phyloP scores from a whole-genome alignment of 2,329 filamentous ascomycete species.

The Trichoderma sp. region DNA sequence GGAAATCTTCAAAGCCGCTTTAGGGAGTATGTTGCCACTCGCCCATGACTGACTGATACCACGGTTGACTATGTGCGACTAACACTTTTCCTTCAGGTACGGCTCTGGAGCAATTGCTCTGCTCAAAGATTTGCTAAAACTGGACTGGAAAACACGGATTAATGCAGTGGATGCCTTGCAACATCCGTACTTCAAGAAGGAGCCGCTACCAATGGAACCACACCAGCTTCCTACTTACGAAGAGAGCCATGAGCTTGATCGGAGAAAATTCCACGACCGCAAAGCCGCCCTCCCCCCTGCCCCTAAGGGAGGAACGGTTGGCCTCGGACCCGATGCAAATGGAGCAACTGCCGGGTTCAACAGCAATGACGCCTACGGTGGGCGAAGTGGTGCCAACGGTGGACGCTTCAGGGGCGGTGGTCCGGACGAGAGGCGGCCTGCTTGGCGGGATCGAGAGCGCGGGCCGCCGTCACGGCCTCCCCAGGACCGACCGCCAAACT shows the following conservation, averaged over 20 bases:
- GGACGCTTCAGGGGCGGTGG: constrained; percentile 42
- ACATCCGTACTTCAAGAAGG: constrained; percentile 83
- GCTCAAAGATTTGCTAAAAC: constrained; percentile 74
- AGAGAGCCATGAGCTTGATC: constrained; percentile 94
- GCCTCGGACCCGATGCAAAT: constrained; percentile 61
- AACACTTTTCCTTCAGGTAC: constrained; percentile 39
- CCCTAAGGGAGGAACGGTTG: constrained; percentile 86
- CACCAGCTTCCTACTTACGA: constrained; percentile 88
- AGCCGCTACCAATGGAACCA: constrained; percentile 75
- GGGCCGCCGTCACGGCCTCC: constrained; percentile 51
- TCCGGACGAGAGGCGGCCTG: constrained; percentile 49
- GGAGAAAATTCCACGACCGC: constrained; percentile 83
- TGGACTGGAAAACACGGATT: constrained; percentile 85
- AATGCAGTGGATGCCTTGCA: constrained; percentile 93
- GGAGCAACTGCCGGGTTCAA: constrained; percentile 47
- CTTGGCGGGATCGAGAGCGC: constrained; percentile 54
- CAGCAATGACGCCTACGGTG: constrained; percentile 48
- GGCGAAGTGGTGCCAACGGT: constrained; percentile 48
- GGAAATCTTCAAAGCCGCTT: constrained; percentile 72
- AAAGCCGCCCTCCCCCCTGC: constrained; percentile 83
- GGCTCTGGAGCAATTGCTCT: constrained; percentile 73
- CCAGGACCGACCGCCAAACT: constrained; percentile 32
- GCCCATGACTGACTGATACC: background rate
- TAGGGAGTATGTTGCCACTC: constrained; percentile 53
- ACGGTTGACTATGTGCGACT: background rate